A percentile compares a stretch with the other conserved stretches of the same genome.
Evolutionary conservation across 1,284 basidiomycete species (phyloP).

Genomic region (Ustilago vetiveriae): DNA sequence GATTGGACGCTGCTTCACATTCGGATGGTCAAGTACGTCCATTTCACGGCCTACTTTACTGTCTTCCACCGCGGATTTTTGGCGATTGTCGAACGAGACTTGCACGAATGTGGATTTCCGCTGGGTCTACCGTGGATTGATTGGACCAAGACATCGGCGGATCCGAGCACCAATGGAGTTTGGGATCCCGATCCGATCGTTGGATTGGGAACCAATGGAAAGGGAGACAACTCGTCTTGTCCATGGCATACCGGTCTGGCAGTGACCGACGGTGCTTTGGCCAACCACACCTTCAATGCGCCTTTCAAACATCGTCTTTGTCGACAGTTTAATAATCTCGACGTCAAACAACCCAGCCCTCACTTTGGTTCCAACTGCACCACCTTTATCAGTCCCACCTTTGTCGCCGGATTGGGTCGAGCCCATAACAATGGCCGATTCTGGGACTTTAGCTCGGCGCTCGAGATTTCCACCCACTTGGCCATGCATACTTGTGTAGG

Average conservation of each 20-base stretch:
- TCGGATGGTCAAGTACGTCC: constrained; percentile 40
- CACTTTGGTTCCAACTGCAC: constrained; percentile 36
- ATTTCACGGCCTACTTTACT: constrained; percentile 37
- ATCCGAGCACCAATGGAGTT: constrained; percentile 12
- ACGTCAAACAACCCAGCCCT: constrained; percentile 5
- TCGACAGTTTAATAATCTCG: constrained; percentile 37
- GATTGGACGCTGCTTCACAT: constrained; percentile 44
- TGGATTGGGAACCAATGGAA: constrained; percentile 26
- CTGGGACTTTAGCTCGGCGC: constrained; percentile 29
- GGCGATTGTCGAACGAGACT: constrained; percentile 26
- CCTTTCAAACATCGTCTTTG: constrained; percentile 32
- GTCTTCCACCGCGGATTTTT: constrained; percentile 30
- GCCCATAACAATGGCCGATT: constrained; percentile 27
- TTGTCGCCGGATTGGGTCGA: constrained; percentile 9
- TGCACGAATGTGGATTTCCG: constrained; percentile 26
- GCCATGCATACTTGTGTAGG: constrained; percentile 37
- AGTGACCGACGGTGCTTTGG: constrained; percentile 26
- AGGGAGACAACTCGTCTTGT: constrained; percentile 13
- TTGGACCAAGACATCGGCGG: constrained; percentile 21
- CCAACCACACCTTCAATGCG: constrained; percentile 29
- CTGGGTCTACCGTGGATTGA: constrained; percentile 33
- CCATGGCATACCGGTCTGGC: constrained; percentile 13
- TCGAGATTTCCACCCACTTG: constrained; percentile 30
- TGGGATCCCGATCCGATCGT: constrained; percentile 11
- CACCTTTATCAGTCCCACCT: constrained; percentile 20